phyloP scores from a whole-genome alignment of 1,284 basidiomycete genomes.

The Golubevia sp. region DNA sequence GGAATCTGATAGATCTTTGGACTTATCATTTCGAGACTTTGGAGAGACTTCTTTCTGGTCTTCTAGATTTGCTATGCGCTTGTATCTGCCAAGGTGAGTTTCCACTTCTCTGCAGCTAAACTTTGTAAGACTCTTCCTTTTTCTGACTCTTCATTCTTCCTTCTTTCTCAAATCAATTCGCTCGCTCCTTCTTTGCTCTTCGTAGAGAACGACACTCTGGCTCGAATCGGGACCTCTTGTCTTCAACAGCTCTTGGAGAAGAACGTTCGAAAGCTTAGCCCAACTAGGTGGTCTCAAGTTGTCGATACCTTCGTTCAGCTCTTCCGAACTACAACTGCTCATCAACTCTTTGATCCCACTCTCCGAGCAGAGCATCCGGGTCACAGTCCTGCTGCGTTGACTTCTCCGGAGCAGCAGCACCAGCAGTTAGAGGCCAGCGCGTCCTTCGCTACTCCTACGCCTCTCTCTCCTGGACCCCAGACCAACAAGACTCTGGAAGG shows the following conservation, averaged over 20 bases:
- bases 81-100: slow-evolving; percentile 54
- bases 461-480: not conserved
- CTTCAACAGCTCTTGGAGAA: slow-evolving; percentile 54
- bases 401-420: not conserved
- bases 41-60: slow-evolving; percentile 42
- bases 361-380: slow-evolving; percentile 35
- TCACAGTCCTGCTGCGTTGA: slow-evolving; percentile 3
- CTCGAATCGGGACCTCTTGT: slow-evolving; percentile 57
- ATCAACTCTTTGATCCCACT: slow-evolving; percentile 55
- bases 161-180: not conserved
- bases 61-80: slow-evolving; percentile 56
- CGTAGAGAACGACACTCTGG: slow-evolving; percentile 60
- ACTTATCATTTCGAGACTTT: slow-evolving; percentile 56
- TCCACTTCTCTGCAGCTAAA: not conserved
- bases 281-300: slow-evolving; percentile 41
- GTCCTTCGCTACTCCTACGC: slow-evolving; percentile 1
- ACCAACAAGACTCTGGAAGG: not conserved
- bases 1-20: slow-evolving; percentile 57
- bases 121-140: slow-evolving; percentile 24
- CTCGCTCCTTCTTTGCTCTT: not conserved
- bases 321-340: slow-evolving; percentile 56
- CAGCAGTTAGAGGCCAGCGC: not conserved
- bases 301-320: slow-evolving; percentile 56
- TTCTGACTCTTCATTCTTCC: not conserved
- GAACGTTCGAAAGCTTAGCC: slow-evolving; percentile 47